Evolutionary conservation across 208 protist genomes (phyloP).

Genomic region (Trypanosomatidae sp.): DNA sequence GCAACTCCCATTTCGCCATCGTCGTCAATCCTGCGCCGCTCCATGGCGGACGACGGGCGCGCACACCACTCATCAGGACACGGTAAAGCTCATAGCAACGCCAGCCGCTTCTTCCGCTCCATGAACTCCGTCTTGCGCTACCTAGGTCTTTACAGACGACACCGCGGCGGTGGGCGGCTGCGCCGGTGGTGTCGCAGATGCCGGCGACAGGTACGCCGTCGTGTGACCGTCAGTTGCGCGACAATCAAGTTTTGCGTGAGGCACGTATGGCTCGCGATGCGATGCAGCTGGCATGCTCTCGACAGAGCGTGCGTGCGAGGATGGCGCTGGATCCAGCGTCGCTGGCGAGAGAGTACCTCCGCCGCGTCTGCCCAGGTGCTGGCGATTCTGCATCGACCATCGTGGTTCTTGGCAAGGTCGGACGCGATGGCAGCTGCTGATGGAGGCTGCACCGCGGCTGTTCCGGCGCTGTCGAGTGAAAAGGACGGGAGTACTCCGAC

Average conservation of each 20-base stretch:
- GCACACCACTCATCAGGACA: not conserved
- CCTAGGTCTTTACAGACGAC: not conserved
- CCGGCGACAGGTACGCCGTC: slow-evolving; percentile 19
- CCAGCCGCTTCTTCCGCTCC: slow-evolving; percentile 16
- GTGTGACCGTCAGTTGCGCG: not conserved
- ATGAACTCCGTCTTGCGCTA: slow-evolving; percentile 3
- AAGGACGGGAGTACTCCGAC: not conserved
- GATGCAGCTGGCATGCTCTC: not conserved
- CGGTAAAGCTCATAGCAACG: not conserved
- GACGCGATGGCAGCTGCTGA: not conserved
- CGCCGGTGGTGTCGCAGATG: slow-evolving; percentile 11
- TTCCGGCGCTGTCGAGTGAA: not conserved
- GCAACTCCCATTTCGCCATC: slow-evolving; percentile 17
- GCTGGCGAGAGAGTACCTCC: not conserved
- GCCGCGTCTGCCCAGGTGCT: not conserved
- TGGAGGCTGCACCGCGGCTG: not conserved
- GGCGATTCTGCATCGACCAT: not conserved
- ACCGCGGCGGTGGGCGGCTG: slow-evolving; percentile 1
- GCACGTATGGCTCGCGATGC: not conserved
- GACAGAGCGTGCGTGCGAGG: slow-evolving; percentile 1
- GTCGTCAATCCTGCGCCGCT: slow-evolving; percentile 10
- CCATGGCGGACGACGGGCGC: not conserved
- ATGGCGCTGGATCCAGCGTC: not conserved
- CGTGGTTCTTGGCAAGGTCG: not conserved
- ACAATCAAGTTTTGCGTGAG: not conserved